Conservation (phyloP, 495 filamentous ascomycete species). For the Pyronema domesticum region DNA sequence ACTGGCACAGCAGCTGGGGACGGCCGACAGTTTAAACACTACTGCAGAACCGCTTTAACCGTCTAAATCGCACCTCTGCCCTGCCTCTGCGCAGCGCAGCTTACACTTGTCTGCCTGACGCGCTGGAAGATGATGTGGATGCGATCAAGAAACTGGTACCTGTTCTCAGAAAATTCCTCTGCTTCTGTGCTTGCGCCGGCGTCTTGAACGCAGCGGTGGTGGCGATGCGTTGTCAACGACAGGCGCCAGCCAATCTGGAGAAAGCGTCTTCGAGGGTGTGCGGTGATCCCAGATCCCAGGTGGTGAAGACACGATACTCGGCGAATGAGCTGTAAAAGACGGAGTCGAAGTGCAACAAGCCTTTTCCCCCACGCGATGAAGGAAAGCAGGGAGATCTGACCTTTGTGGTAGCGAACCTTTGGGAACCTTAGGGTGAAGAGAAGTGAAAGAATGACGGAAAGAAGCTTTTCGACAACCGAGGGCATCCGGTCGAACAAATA, state of each 20-base stretch:
- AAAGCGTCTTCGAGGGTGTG: neutral
- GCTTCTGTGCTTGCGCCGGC: neutral
- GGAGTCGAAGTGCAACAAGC: neutral
- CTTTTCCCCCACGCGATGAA: neutral
- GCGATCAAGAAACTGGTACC: neutral
- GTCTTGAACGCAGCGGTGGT: neutral
- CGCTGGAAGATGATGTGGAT: too few species aligned
- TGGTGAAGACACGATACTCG: too few species aligned
- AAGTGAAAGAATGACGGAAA: too few species aligned
- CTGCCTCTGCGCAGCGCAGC: too few species aligned
- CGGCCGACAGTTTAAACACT: neutral
- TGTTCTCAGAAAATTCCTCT: neutral
- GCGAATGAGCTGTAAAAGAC: neutral
- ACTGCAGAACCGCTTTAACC: neutral
- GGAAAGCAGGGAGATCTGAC: too few species aligned
- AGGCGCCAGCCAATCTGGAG: neutral
- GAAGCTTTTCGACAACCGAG: too few species aligned
- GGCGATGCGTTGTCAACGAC: conserved; percentile 4
- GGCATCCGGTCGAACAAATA: too few species aligned
- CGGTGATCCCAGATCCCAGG: neutral
- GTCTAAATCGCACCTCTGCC: neutral
- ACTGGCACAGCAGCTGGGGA: too few species aligned
- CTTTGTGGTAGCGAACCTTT: too few species aligned
- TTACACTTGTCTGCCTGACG: neutral
- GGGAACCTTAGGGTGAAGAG: too few species aligned